Base-by-base conservation (phyloP, 2,329 filamentous ascomycete genomes). In the Neofusicoccum sp. region DNA sequence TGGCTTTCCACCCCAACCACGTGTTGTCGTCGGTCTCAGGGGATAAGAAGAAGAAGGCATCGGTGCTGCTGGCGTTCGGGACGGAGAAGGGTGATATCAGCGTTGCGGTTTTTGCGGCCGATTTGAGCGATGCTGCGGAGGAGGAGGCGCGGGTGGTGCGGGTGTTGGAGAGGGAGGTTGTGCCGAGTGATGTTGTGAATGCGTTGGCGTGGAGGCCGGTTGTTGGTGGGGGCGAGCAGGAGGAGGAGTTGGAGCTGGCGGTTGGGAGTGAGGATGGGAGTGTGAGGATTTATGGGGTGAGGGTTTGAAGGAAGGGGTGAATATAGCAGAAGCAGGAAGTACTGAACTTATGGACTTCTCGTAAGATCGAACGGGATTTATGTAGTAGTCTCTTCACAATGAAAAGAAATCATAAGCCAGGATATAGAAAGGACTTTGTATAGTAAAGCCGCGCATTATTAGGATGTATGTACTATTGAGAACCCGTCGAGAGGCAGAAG, bases 221-320 rank as follows among this genome's bases (percentile, higher is more conserved):
- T n/a, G 11, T 43, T 3, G 41, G 2, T 33, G 29, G 54, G 0
- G 56, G 48, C 5, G 59, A 47, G n/a, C 7, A 22, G 22, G 37
- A 22, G 11, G 65, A 60, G 6, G 39, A 60, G 47, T 48, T 56
- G 29, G 71, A 78, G 64, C 67, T 80, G 61, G 77, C 77, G 4
- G 73, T 77, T 7, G 76, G 73, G 14, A 79, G 77, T 58, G 78
- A 80, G 56, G 78, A 80, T 68, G 72, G 67, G 4, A 78, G 76
- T 3, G 66, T 80, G 12, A 70, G 78, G 36, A 70, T 80, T 1
- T 76, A 63, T 47, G 50, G 59, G 8, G 56, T 64, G 37, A 52
- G 29, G 16, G 14, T 50, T 12, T 61, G 22, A 48, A 22, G 22
- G 48, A 8, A n/a, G 12, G 3, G 48, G 29, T 37, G 48, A 6